Percentiles rank a stretch among this genome's conserved stretches.
phyloP scores from a whole-genome alignment of 2,329 filamentous ascomycete species.

The Exophiala bonariae region DNA sequence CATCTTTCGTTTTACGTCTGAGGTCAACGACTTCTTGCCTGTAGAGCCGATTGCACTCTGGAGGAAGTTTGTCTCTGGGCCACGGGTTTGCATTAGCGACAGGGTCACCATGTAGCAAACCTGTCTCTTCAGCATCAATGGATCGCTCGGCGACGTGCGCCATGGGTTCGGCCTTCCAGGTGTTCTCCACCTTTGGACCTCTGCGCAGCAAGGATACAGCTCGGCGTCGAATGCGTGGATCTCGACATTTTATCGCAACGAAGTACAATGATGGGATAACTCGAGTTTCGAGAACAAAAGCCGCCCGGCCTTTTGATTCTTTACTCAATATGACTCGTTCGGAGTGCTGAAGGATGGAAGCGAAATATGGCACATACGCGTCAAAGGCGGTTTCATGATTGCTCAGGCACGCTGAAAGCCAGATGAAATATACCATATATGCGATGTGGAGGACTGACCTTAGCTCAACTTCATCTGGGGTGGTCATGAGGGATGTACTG shows the following conservation, averaged over 20 bases:
- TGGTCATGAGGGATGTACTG: not conserved
- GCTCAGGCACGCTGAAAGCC: not conserved
- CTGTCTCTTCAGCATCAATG: conserved; percentile 5
- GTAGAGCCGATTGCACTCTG: too few relatives aligned
- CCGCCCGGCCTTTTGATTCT: not conserved
- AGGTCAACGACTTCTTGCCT: too few relatives aligned
- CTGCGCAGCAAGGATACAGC: conserved; percentile 2
- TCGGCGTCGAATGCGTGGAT: not conserved
- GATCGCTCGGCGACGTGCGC: not conserved
- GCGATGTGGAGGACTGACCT: not conserved
- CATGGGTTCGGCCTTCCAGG: not conserved
- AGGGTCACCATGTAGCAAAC: not conserved
- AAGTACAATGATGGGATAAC: conserved; percentile 1
- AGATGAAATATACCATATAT: not conserved
- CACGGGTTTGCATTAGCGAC: too few relatives aligned
- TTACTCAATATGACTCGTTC: not conserved
- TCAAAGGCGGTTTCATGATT: conserved; percentile 2
- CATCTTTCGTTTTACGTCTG: too few relatives aligned
- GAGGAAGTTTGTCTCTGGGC: too few relatives aligned
- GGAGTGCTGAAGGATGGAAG: conserved; percentile 3
- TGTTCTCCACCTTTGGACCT: conserved; percentile 4
- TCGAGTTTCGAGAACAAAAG: conserved; percentile 1
- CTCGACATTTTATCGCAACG: conserved; percentile 3
- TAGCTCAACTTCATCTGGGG: not conserved
- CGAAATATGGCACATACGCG: not conserved